Evolutionary conservation across 768 basidiomycete species (phyloP), one percentile per base, ranked within the genome.

Genomic region (Collybia mongolica): DNA sequence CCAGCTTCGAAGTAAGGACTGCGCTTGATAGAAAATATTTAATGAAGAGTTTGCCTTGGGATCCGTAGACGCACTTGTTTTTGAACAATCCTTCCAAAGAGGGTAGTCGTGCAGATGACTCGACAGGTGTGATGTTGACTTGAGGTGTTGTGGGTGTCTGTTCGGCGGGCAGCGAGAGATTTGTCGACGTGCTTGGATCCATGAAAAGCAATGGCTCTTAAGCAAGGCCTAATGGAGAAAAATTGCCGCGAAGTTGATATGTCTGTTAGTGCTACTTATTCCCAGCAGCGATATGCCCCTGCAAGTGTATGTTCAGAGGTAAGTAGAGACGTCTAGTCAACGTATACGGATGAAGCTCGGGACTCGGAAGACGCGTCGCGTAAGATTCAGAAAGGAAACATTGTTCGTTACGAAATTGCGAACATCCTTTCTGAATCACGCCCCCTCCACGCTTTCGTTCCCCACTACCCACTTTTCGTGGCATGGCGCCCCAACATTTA

Each of bases 1-100:
- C 97, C 96, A 42, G 96, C 97, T 65, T 96, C 92, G 65, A 99
- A 98, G 72, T 93, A 95, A 32, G 93, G 96, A 65, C 97, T 99
- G 60, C 62, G 60, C 71, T 79, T 79, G 63, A 71, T 61, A 54
- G 50, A 61, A 53, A 46, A 35, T 47, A 24, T 38, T 46, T 53
- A 43, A 50, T n/a, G 18, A 46, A 2, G 46, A 39, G 45, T 51
- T 23, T 14, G 35, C 40, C 48, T 59, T 29, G 49, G 18, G 19
- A 9, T 23, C 44, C 35, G 2, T 44, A 50, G 44, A 75, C 86
- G 71, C 64, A 89, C 87, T 89, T 89, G 72, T 87, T 83, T 51
- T 75, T 76, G 19, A 82, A 64, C 26, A 87, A 65, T 37, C 58
- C 57, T 15, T 59, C 59, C 14, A 81, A 39, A 4, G 77, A 55